Evolutionary conservation across 768 basidiomycete genomes (phyloP), one percentile per base, ranked within the genome.

Genomic region (Rhodotorula taiwanensis): DNA sequence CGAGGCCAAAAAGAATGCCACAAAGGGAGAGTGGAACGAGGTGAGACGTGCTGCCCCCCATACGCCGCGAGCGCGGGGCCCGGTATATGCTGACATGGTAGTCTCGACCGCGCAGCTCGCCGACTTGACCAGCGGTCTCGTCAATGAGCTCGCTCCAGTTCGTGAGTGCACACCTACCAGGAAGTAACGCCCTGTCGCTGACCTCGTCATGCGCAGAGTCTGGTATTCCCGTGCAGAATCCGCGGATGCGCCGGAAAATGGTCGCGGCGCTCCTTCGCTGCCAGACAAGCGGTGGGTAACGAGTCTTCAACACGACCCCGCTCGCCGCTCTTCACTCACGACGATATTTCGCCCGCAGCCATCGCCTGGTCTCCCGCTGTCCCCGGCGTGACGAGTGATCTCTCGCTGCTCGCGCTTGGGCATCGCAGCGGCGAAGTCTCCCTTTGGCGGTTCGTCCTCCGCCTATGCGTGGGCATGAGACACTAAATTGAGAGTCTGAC

Each of bases 1-100:
- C 16, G 67, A 57, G 33, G 45, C 67, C 23, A 10, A 10, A 6
- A 68, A 68, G 27, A 55, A 68, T 21, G 42, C 52, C 4, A 10
- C 16, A 25, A 53, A 34, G 23, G 67, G 62, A 3, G 62, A 57
- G 9, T 68, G 67, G 67, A 21, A 25, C 30, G 67, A 68, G 45
- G 66, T 61, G 34, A 18, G 50, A n/a, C n/a, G n/a, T n/a, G n/a
- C n/a, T n/a, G n/a, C n/a, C n/a, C 14, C 23, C 15, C 13, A 5
- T 48, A 14, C 13, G 27, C 10, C 27, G 44, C n/a, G 10, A 25
- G n/a, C 6, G 44, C 10, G 11, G 10, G 39, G 39, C 11, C 18
- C 11, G 18, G 39, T 18, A 41, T 43, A 43, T 10, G 9, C 42
- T 43, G 14, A 43, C 39, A 10, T 10, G 39, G 10, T 10, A 18